These are phyloP conservation scores for Tillandsia leiboldiana DNA, from an alignment of 176 grass and related monocot species.

Conservation along the genomic window DNA sequence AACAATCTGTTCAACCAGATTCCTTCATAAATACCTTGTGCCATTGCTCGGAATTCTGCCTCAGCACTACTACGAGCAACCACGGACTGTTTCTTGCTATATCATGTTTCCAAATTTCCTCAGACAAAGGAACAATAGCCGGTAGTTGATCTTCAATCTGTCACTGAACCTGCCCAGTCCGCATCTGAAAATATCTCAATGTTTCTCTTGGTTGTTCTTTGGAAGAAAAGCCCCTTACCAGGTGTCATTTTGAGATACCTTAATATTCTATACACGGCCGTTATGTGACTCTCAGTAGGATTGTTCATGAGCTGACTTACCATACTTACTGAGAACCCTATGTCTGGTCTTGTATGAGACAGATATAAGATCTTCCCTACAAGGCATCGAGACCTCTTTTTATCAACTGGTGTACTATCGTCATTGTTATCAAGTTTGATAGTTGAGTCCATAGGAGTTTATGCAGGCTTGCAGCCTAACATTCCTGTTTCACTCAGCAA, in stretches of 20 bases:
- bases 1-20: conserved; percentile 7
- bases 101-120: neutral
- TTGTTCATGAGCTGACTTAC: conserved; percentile 9
- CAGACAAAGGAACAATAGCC: neutral
- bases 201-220: neutral
- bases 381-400: neutral
- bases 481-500: neutral
- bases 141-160: neutral
- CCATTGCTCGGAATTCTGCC: neutral
- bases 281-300: neutral
- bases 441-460: neutral
- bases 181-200: neutral
- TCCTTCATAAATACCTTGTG: conserved; percentile 8
- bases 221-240: neutral
- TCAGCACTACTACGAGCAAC: conserved; percentile 2
- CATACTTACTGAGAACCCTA: neutral
- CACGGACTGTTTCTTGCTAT: neutral
- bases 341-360: conserved; percentile 1
- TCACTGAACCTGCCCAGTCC: neutral
- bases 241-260: neutral
- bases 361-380: conserved; percentile 11
- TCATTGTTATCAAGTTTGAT: neutral
- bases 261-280: neutral
- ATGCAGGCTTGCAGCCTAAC: neutral
- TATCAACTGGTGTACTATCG: neutral